phyloP scores from a whole-genome alignment of 768 basidiomycete species.

The Holtermannia corniformis region DNA sequence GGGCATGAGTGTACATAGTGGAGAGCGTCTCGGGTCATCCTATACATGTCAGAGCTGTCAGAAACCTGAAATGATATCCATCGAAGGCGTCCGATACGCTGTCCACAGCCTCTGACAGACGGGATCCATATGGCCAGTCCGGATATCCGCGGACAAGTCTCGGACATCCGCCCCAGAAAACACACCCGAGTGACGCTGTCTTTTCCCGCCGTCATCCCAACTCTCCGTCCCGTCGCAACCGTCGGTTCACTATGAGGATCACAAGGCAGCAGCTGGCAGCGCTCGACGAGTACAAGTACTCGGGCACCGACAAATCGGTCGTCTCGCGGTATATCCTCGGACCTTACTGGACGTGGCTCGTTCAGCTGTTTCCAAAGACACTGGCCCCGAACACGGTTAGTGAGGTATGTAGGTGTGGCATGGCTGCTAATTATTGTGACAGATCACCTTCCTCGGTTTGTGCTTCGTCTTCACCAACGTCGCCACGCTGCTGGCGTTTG shows the following conservation, averaged over 20 bases:
- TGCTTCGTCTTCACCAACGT: constrained; percentile 75
- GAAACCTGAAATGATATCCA: no score
- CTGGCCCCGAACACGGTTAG: constrained; percentile 84
- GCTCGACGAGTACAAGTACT: constrained; percentile 68
- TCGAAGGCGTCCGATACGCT: no score
- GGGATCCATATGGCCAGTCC: no score
- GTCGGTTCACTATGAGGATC: constrained; percentile 38
- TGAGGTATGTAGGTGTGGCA: constrained; percentile 9
- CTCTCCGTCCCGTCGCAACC: neutral
- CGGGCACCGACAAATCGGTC: constrained; percentile 64
- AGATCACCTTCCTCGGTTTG: constrained; percentile 87
- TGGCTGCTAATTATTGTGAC: neutral
- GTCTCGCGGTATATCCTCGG: constrained; percentile 49
- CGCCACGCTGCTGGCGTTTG: constrained; percentile 68
- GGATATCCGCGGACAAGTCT: no score
- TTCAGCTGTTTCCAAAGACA: constrained; percentile 71
- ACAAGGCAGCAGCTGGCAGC: constrained; percentile 60
- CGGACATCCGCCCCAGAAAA: no score
- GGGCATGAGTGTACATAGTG: no score
- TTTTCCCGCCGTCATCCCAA: neutral
- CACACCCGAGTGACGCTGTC: no score
- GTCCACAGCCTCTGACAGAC: no score
- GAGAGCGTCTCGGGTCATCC: no score
- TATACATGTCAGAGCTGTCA: no score
- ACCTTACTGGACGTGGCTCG: constrained; percentile 86